Evolutionary conservation across 345 rosid species (phyloP).

Genomic region (Arabis hirsuta): DNA sequence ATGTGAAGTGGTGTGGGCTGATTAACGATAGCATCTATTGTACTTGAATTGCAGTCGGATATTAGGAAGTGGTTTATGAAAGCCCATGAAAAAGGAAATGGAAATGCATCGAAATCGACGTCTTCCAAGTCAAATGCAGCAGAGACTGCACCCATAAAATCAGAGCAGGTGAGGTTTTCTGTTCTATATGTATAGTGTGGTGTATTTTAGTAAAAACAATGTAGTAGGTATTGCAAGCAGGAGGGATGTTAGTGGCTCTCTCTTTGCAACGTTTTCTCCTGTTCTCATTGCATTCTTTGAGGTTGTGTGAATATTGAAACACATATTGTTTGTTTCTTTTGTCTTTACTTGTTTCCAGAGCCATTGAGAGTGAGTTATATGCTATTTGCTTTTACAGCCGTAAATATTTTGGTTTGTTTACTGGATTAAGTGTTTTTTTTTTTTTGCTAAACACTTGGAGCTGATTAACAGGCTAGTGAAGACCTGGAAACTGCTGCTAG

Average conservation of each 20-base stretch:
- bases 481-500: conserved; percentile 61
- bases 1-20: conserved; percentile 19
- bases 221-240: neutral
- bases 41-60: conserved; percentile 69
- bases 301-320: conserved; percentile 5
- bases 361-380: conserved; percentile 4
- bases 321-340: conserved; percentile 15
- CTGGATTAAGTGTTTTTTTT: neutral
- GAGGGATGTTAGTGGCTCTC: neutral
- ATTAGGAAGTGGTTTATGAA: conserved; percentile 98
- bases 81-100: conserved; percentile 80
- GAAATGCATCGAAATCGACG: conserved; percentile 46
- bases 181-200: conserved; percentile 1
- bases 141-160: conserved; percentile 44
- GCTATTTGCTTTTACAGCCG: conserved; percentile 10
- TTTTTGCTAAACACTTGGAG: conserved; percentile 30
- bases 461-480: conserved; percentile 48
- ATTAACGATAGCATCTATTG: conserved; percentile 15
- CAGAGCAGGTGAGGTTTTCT: conserved; percentile 56
- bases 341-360: conserved; percentile 6
- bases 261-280: neutral
- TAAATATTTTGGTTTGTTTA: neutral
- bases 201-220: conserved; percentile 1
- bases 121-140: conserved; percentile 47
- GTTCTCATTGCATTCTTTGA: neutral